These are phyloP conservation scores for Hansenula anomala DNA, from an alignment of 1,139 yeast genomes.

Conservation along the genomic window DNA sequence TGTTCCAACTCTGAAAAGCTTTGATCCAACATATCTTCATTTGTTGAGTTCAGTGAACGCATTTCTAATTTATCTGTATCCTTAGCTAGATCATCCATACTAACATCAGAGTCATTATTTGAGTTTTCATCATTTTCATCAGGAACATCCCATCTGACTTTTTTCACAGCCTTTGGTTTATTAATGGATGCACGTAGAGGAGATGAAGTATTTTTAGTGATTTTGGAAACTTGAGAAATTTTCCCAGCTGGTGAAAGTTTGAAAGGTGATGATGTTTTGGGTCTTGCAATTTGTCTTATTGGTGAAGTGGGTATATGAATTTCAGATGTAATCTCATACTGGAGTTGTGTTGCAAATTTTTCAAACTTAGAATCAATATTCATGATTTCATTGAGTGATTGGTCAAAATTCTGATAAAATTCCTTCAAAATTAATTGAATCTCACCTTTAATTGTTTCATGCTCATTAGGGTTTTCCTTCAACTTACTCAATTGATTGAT, in stretches of 20 bases:
- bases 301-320: constrained; percentile 22
- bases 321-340: constrained; percentile 16
- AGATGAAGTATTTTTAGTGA: constrained; percentile 8
- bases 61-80: constrained; percentile 17
- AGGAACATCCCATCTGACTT: constrained; percentile 38
- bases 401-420: constrained; percentile 16
- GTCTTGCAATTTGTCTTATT: constrained; percentile 16
- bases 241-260: constrained; percentile 15
- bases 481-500: constrained; percentile 12
- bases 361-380: constrained; percentile 20
- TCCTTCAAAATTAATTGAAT: constrained; percentile 11
- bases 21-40: constrained; percentile 12
- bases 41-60: constrained; percentile 4
- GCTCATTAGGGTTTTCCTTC: constrained; percentile 5
- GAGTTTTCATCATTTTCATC: constrained; percentile 12
- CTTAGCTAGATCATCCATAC: constrained; percentile 27
- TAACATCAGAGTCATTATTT: constrained; percentile 22
- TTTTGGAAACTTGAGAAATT: constrained; percentile 2
- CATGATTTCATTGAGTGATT: constrained; percentile 16
- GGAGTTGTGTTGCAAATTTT: constrained; percentile 15
- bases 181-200: constrained; percentile 5
- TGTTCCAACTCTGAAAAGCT: constrained; percentile 16
- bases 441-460: constrained; percentile 12
- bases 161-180: constrained; percentile 21
- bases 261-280: constrained; percentile 17